Evolutionary conservation across 2,329 filamentous ascomycete species (phyloP).

Genomic region (Penicillium sp.): DNA sequence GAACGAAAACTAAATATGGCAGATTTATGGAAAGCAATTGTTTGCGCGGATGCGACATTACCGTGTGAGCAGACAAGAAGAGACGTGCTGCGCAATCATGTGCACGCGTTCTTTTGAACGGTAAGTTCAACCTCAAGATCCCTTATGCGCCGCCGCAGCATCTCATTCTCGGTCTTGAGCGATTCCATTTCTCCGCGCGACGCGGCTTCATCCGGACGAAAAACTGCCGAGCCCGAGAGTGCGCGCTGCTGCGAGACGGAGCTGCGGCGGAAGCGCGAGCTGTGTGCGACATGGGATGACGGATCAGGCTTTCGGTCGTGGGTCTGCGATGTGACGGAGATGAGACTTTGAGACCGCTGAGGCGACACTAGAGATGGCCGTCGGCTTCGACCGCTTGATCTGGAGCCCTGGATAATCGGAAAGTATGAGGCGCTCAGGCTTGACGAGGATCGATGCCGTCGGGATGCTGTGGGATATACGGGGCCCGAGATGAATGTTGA

Average conservation of each 20-base stretch:
- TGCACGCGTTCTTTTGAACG: slow-evolving; percentile 38
- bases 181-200: slow-evolving; percentile 49
- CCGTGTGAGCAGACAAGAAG: background rate
- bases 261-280: slow-evolving; percentile 35
- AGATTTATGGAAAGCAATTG: background rate
- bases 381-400: slow-evolving; percentile 44
- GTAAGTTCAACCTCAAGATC: slow-evolving; percentile 52
- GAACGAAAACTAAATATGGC: background rate
- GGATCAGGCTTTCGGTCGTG: slow-evolving; percentile 33
- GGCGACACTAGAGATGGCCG: slow-evolving; percentile 49
- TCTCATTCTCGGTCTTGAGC: slow-evolving; percentile 53
- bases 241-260: slow-evolving; percentile 36
- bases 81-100: background rate
- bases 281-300: slow-evolving; percentile 29
- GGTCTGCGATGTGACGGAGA: slow-evolving; percentile 33
- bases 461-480: slow-evolving; percentile 58
- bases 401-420: slow-evolving; percentile 39
- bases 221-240: slow-evolving; percentile 34
- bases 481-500: slow-evolving; percentile 51
- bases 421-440: slow-evolving; percentile 56
- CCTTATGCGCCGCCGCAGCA: slow-evolving; percentile 48
- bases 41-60: background rate
- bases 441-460: slow-evolving; percentile 61
- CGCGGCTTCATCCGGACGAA: slow-evolving; percentile 49
- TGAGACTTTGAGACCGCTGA: slow-evolving; percentile 39